These are phyloP conservation scores for Beauveria scarabaeidicola DNA, from an alignment of 2,329 filamentous ascomycete species.

Conservation along the genomic window DNA sequence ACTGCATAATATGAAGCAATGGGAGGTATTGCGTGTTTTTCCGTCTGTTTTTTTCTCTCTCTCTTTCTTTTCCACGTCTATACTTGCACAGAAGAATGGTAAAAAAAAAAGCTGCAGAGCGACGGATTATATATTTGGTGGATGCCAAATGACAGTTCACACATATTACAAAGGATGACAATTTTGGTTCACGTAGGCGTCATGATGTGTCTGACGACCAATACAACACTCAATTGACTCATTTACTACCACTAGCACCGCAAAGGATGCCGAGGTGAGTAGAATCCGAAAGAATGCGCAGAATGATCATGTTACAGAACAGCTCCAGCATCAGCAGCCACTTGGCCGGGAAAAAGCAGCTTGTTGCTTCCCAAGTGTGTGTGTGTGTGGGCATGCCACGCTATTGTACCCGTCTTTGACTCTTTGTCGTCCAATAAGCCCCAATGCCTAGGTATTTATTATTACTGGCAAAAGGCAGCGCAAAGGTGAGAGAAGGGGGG, in stretches of 20 bases:
- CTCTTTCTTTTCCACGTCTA: background rate
- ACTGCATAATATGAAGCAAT: conserved; percentile 6
- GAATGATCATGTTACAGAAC: background rate
- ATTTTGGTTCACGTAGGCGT: background rate
- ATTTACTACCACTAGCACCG: background rate
- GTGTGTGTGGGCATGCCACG: background rate
- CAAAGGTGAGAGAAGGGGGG: background rate
- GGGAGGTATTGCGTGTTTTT: background rate
- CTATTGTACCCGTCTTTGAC: background rate
- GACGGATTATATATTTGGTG: background rate
- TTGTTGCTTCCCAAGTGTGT: background rate
- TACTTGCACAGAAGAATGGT: conserved; percentile 4
- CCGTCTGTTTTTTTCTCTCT: background rate
- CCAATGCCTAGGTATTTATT: background rate
- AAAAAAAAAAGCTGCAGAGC: conserved; percentile 2
- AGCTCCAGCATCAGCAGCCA: background rate
- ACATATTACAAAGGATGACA: background rate
- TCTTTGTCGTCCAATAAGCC: background rate
- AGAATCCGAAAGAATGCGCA: background rate
- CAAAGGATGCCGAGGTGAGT: background rate
- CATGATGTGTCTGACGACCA: background rate
- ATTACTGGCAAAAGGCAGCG: background rate
- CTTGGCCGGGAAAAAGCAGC: background rate
- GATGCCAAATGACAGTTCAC: background rate
- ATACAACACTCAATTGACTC: background rate